phyloP scores from a whole-genome alignment of 495 filamentous ascomycete species.

The Darksidea phi region DNA sequence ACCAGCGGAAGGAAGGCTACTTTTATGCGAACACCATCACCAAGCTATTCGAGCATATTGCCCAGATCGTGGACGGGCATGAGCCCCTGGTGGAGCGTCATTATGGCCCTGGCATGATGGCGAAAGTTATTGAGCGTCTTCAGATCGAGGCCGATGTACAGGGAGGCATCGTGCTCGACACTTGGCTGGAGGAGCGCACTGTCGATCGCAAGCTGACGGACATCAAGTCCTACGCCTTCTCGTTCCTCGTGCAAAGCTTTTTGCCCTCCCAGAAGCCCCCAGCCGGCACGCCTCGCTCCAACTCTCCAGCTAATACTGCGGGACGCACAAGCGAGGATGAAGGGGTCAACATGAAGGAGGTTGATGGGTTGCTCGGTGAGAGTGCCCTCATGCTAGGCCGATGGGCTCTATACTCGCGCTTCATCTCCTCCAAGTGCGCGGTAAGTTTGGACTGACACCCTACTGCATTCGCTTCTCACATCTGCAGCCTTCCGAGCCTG shows the following conservation, averaged over 20 bases:
- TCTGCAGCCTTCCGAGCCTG: constrained; percentile 35
- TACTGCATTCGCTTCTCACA: constrained; percentile 21
- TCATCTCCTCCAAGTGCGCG: constrained; percentile 78
- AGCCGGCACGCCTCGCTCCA: constrained; percentile 47
- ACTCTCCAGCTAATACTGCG: constrained; percentile 64
- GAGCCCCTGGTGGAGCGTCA: constrained; percentile 86
- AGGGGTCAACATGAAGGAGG: constrained; percentile 90
- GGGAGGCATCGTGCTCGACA: constrained; percentile 94
- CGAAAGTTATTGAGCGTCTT: constrained; percentile 88
- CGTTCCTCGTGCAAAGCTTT: constrained; percentile 94
- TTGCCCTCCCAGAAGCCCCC: constrained; percentile 58
- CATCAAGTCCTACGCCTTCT: constrained; percentile 94
- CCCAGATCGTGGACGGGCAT: constrained; percentile 90
- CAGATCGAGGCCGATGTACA: constrained; percentile 95
- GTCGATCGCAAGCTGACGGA: constrained; percentile 86
- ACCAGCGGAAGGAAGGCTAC: constrained; percentile 67
- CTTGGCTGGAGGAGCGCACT: constrained; percentile 84
- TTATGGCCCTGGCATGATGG: constrained; percentile 89
- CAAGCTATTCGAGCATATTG: constrained; percentile 94
- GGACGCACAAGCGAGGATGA: constrained; percentile 71
- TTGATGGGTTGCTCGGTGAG: constrained; percentile 82
- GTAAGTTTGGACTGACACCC: constrained; percentile 49
- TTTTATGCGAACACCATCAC: constrained; percentile 92
- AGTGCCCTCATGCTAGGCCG: constrained; percentile 85
- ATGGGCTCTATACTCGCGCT: constrained; percentile 90